Evolutionary conservation across 1,284 basidiomycete genomes (phyloP), one percentile per base, ranked within the genome.

Genomic region (Trametes hirsuta): DNA sequence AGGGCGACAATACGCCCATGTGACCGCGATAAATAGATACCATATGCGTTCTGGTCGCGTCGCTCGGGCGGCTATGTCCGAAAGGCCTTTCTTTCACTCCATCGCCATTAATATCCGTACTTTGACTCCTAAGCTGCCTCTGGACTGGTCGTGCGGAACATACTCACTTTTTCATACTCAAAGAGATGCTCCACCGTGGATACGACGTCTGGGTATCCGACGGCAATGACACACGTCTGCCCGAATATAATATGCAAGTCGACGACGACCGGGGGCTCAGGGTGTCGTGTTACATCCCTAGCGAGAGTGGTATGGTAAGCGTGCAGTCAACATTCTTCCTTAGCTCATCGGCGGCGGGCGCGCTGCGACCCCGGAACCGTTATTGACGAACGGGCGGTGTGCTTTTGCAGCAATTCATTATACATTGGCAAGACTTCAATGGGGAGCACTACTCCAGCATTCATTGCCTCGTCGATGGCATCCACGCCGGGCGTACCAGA

Each of bases 271-370:
- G 45, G 36, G 61, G 44, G 30, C 48, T 8, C 18, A 61, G 53
- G 15, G 52, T 59, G 9, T 41, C 49, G 12, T 66, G 64, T 40
- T 61, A 56, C 15, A 56, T 66, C 3, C 55, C 64, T 2, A 66
- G 64, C 47, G 61, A 61, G 30, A 49, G 56, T n/a, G 64, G 64
- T n/a, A 61, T 61, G 54, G 64, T 63, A 21, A 24, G 60, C 49
- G 12, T 2, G 10, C 24, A 18, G 14, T 47, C 14, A 47, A 44
- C 11, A 22, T 22, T 37, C 18, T 37, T 3, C 34, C 11, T 18
- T 18, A 18, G 18, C 18, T 18, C 18, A 18, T 18, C 18, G 18
- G 18, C 18, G 18, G 18, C 18, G 18, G 18, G 18, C 18, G 18
- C 18, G 18, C 18, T 18, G 18, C 18, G 18, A 18, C 18, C 18